Evolutionary conservation across 2,329 filamentous ascomycete genomes (phyloP).

Genomic region (Atkinsonella texensis): DNA sequence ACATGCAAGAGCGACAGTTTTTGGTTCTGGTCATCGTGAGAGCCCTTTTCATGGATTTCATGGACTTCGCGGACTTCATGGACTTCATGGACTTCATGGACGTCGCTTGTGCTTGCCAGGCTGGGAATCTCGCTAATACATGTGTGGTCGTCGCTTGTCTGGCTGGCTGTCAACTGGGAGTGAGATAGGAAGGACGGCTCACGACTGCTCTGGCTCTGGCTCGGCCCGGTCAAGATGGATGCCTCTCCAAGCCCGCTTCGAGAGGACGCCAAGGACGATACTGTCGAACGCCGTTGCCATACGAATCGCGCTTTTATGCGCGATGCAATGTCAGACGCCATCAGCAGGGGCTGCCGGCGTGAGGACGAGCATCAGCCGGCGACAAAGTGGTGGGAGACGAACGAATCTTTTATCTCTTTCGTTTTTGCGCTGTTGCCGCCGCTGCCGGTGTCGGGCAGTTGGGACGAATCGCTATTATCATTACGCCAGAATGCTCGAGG

Average conservation of each 20-base stretch:
- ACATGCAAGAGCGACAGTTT: not conserved
- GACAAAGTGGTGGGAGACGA: not conserved
- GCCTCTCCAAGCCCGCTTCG: slow-evolving; percentile 13
- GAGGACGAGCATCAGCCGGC: slow-evolving; percentile 5
- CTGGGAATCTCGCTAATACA: not conserved
- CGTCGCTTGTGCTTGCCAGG: not conserved
- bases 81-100: not conserved
- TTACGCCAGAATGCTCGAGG: not conserved
- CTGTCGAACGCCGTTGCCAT: slow-evolving; percentile 28
- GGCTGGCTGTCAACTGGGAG: slow-evolving; percentile 1
- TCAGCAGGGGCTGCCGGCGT: slow-evolving; percentile 10
- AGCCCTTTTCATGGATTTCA: not conserved
- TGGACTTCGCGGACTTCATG: not conserved
- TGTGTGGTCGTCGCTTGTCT: slow-evolving; percentile 1
- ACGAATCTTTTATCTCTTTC: not conserved
- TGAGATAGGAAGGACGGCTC: slow-evolving; percentile 2
- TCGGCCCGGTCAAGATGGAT: slow-evolving; percentile 7
- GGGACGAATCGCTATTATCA: not conserved
- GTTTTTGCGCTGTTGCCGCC: not conserved
- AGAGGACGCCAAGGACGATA: slow-evolving; percentile 24
- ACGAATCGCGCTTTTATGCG: slow-evolving; percentile 35
- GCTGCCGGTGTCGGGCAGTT: not conserved
- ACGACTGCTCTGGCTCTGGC: slow-evolving; percentile 8
- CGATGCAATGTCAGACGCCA: slow-evolving; percentile 33
- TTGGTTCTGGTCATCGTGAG: not conserved